Conservation (phyloP, 169 alveolate genomes). For the Cryptosporidium sp. region DNA sequence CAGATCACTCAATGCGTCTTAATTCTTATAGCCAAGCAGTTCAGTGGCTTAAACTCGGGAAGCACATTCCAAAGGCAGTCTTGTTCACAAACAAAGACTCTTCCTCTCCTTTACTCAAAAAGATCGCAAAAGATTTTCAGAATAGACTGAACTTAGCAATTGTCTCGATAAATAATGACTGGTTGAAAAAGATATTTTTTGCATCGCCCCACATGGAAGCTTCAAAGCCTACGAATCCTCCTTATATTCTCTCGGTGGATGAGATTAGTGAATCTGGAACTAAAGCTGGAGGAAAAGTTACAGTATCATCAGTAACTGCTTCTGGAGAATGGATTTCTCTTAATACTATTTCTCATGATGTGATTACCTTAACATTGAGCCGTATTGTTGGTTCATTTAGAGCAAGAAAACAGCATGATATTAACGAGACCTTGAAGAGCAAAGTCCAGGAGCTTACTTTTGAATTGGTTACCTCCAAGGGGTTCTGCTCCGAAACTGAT, state of each 20-base stretch:
- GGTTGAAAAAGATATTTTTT: conserved; percentile 53
- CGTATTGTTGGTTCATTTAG: conserved; percentile 67
- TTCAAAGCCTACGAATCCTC: conserved; percentile 49
- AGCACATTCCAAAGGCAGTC: conserved; percentile 69
- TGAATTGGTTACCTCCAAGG: conserved; percentile 10
- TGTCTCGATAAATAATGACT: conserved; percentile 2
- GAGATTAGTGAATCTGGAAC: conserved; percentile 28
- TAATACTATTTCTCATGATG: conserved; percentile 63
- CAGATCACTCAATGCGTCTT: conserved; percentile 59
- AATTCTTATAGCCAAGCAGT: conserved; percentile 23
- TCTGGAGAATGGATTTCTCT: conserved; percentile 72
- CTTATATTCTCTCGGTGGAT: conserved; percentile 60
- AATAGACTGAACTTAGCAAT: conserved; percentile 59
- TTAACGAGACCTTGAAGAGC: conserved; percentile 16
- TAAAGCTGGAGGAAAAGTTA: not conserved
- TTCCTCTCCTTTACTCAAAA: conserved; percentile 58
- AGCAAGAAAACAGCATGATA: conserved; percentile 48
- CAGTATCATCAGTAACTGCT: not conserved
- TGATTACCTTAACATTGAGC: conserved; percentile 60
- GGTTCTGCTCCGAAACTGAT: conserved; percentile 44
- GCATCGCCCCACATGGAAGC: conserved; percentile 62
- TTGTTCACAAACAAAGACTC: conserved; percentile 52
- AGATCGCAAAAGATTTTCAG: conserved; percentile 68
- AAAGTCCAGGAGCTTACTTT: conserved; percentile 33
- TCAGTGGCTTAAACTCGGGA: conserved; percentile 52